Evolutionary conservation across 345 rosid species (phyloP).

Genomic region (Angophora floribunda): DNA sequence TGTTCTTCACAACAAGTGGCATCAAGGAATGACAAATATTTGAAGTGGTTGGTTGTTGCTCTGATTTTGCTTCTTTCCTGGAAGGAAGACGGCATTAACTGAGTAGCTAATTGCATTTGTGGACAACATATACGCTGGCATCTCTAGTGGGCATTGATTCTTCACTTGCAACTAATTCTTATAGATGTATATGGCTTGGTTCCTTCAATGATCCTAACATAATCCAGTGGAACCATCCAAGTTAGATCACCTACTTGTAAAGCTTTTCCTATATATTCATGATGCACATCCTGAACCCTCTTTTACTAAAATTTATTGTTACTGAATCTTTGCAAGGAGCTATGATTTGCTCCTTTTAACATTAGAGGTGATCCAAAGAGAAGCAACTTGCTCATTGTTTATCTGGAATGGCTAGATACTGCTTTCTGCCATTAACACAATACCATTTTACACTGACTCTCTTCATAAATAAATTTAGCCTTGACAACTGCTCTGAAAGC

Average conservation of each 20-base stretch:
- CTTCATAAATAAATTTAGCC: background rate
- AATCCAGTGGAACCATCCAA: background rate
- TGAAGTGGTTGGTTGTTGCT: background rate
- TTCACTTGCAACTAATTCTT: too few relatives aligned
- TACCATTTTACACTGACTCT: background rate
- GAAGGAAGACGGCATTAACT: background rate
- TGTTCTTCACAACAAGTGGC: background rate
- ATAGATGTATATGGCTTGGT: too few relatives aligned
- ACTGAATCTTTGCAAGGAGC: background rate
- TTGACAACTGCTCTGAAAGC: background rate
- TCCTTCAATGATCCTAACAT: background rate
- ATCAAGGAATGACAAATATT: background rate
- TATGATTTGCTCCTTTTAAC: background rate
- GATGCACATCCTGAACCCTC: background rate
- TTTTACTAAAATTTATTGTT: too few relatives aligned
- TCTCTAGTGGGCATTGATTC: too few relatives aligned
- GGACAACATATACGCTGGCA: background rate
- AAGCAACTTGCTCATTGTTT: background rate
- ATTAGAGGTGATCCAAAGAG: background rate
- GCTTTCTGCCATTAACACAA: background rate
- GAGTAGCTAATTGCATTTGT: background rate
- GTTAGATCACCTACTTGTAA: background rate
- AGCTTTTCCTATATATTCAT: background rate
- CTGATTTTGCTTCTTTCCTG: background rate
- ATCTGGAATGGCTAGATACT: background rate